These are phyloP conservation scores for Cyclocybe cylindracea DNA, from an alignment of 768 basidiomycete genomes.

Conservation along the genomic window DNA sequence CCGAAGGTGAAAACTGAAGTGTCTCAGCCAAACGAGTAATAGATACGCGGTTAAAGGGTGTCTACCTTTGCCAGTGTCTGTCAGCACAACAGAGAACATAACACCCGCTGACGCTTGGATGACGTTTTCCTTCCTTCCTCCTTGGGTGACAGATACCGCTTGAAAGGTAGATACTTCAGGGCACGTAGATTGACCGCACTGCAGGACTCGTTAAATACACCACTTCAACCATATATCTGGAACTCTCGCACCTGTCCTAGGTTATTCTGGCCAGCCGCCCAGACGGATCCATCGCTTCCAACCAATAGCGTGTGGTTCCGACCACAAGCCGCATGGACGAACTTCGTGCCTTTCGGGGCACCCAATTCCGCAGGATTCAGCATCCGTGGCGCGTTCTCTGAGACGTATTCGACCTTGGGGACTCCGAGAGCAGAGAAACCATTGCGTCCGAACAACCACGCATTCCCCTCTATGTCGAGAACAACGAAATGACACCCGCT, in stretches of 20 bases:
- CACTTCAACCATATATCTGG: neutral
- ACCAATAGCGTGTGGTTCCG: constrained; percentile 83
- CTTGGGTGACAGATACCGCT: constrained; percentile 53
- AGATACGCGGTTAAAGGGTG: neutral
- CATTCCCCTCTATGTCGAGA: constrained; percentile 73
- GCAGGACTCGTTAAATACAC: neutral
- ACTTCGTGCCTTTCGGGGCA: constrained; percentile 53
- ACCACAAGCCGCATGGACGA: constrained; percentile 84
- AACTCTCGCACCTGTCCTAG: constrained; percentile 67
- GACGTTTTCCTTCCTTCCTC: constrained; percentile 64
- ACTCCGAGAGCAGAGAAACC: constrained; percentile 69
- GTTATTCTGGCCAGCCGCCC: constrained; percentile 82
- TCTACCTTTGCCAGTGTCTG: constrained; percentile 78
- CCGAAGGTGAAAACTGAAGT: constrained; percentile 82
- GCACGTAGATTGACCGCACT: constrained; percentile 74
- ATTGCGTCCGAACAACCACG: constrained; percentile 91
- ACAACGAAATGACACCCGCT: constrained; percentile 75
- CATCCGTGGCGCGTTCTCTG: constrained; percentile 73
- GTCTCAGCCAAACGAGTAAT: constrained; percentile 1
- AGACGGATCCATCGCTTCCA: constrained; percentile 77
- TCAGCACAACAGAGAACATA: constrained; percentile 82
- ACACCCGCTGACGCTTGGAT: constrained; percentile 80
- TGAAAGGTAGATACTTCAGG: constrained; percentile 72
- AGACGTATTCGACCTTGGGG: constrained; percentile 55
- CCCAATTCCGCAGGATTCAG: constrained; percentile 64